Conservation (phyloP, 306 rosid genomes). For the Medicago lupulina region DNA sequence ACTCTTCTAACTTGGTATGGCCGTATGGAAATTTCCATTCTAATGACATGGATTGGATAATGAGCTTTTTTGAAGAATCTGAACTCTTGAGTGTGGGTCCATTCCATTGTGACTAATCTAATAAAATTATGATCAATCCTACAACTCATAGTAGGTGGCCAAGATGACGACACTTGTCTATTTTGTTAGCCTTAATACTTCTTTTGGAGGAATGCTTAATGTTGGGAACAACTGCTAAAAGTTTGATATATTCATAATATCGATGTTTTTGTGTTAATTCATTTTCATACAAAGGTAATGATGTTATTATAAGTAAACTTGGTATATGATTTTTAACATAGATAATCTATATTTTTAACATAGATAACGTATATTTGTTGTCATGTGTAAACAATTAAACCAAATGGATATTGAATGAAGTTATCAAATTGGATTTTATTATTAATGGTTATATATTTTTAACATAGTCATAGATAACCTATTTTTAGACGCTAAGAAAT, state of each 20-base stretch:
- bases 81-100: constrained; percentile 29
- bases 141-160: constrained; percentile 16
- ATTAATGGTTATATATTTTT: too few relatives aligned
- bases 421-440: too few relatives aligned
- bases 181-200: neutral
- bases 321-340: too few relatives aligned
- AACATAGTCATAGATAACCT: too few relatives aligned
- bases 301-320: neutral
- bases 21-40: constrained; percentile 27
- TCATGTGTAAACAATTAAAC: too few relatives aligned
- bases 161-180: neutral
- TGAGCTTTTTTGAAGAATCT: neutral
- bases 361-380: too few relatives aligned
- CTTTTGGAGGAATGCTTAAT: neutral
- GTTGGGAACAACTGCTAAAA: neutral
- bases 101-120: neutral
- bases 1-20: constrained; percentile 21
- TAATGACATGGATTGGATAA: constrained; percentile 30
- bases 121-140: constrained; percentile 1
- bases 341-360: too few relatives aligned
- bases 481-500: too few relatives aligned
- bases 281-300: neutral
- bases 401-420: too few relatives aligned
- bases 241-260: neutral
- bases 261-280: neutral